These are phyloP conservation scores for Ceratocystis lukuohia DNA, from an alignment of 2,329 filamentous ascomycete species.

Conservation along the genomic window DNA sequence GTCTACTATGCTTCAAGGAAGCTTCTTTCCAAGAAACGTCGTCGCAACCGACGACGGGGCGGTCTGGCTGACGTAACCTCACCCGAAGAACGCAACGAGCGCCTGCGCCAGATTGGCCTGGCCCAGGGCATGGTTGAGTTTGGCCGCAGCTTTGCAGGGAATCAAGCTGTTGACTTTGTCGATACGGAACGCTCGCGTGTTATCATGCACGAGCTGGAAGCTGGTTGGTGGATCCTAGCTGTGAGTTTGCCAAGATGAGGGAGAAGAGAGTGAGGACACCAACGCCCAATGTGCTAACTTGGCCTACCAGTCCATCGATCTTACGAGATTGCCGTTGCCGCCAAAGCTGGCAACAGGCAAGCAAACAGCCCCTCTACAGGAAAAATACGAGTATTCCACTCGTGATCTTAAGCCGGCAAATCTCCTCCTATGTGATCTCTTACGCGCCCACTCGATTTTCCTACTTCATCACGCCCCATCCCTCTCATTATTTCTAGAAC, in stretches of 20 bases:
- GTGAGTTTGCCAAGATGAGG: conserved; percentile 33
- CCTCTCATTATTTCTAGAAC: conserved; percentile 53
- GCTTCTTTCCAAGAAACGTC: conserved; percentile 30
- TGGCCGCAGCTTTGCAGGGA: conserved; percentile 71
- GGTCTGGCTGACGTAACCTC: conserved; percentile 27
- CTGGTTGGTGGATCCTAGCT: conserved; percentile 89
- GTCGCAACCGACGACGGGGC: conserved; percentile 26
- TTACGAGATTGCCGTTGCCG: conserved; percentile 58
- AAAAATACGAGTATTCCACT: conserved; percentile 63
- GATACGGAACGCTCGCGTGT: conserved; percentile 85
- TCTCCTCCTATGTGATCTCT: conserved; percentile 65
- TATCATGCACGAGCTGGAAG: conserved; percentile 73
- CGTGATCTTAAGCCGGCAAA: conserved; percentile 75
- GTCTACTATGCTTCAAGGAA: conserved; percentile 73
- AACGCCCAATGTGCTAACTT: conserved; percentile 2
- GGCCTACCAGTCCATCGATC: conserved; percentile 53
- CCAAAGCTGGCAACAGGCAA: conserved; percentile 34
- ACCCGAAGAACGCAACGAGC: conserved; percentile 65
- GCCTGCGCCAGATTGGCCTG: conserved; percentile 80
- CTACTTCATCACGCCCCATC: conserved; percentile 74
- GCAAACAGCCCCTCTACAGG: conserved; percentile 29
- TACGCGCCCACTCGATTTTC: conserved; percentile 72
- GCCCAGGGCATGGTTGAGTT: conserved; percentile 96
- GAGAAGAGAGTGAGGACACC: background rate
- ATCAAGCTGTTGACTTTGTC: conserved; percentile 63